These are phyloP conservation scores for Pisolithus albus DNA, from an alignment of 768 basidiomycete genomes.

Conservation along the genomic window DNA sequence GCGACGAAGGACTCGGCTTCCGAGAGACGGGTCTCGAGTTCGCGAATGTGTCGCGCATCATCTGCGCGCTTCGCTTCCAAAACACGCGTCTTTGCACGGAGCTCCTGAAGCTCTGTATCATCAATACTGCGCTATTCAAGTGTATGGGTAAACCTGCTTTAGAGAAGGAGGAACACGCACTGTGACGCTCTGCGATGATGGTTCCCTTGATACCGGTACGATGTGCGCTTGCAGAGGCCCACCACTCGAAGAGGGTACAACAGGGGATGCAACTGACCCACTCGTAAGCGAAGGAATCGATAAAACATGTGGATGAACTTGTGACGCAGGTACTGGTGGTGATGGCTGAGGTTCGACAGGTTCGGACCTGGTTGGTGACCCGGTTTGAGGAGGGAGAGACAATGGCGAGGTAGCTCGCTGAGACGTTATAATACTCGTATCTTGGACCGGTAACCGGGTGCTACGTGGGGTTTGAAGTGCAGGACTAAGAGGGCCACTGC, in stretches of 20 bases:
- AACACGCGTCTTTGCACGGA: constrained; percentile 75
- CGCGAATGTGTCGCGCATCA: constrained; percentile 76
- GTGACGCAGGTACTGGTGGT: constrained; percentile 7
- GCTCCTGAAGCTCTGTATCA: constrained; percentile 67
- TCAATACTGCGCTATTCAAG: constrained; percentile 29
- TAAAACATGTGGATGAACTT: constrained; percentile 12
- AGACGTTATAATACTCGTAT: constrained; percentile 9
- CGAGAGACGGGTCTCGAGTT: constrained; percentile 75
- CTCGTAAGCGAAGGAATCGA: constrained; percentile 12
- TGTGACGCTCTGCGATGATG: constrained; percentile 20
- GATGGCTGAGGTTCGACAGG: constrained; percentile 10
- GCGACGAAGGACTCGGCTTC: constrained; percentile 83
- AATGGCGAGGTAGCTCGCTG: constrained; percentile 35
- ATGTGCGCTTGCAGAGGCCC: constrained; percentile 10
- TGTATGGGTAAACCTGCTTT: constrained; percentile 7
- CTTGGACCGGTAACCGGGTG: constrained; percentile 18
- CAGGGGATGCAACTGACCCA: background rate
- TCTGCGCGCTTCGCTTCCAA: constrained; percentile 84
- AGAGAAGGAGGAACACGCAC: constrained; percentile 9
- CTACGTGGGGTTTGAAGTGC: constrained; percentile 27
- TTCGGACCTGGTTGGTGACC: constrained; percentile 22
- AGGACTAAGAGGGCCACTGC: constrained; percentile 26
- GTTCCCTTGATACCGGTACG: constrained; percentile 18
- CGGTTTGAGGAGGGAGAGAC: constrained; percentile 28
- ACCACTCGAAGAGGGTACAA: constrained; percentile 2